Evolutionary conservation across 352 stramenopile genomes (phyloP).

Genomic region (Pythium chondricola): DNA sequence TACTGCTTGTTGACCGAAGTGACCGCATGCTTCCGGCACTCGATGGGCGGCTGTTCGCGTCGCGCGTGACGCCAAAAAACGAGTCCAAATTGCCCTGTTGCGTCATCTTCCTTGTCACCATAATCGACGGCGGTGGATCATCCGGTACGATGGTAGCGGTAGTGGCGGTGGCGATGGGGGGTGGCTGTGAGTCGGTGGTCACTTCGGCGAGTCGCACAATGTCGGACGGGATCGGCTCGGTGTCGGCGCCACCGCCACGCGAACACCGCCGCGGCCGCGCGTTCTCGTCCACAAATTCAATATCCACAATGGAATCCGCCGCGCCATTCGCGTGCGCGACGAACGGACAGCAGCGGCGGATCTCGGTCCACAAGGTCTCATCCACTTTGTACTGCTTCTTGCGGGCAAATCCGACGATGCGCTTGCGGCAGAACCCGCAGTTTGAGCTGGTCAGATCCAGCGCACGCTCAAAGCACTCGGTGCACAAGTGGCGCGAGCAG

Average conservation of each 20-base stretch:
- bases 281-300: conserved; percentile 24
- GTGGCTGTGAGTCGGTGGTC: no score
- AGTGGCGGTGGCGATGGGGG: no score
- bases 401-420: conserved; percentile 66
- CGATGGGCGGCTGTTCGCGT: conserved; percentile 1
- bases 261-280: conserved; percentile 4
- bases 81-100: conserved; percentile 14
- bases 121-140: not conserved
- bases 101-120: not conserved
- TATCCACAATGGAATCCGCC: conserved; percentile 12
- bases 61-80: conserved; percentile 13
- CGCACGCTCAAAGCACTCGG: conserved; percentile 64
- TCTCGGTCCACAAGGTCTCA: conserved; percentile 47
- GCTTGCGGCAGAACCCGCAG: conserved; percentile 74
- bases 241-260: no score
- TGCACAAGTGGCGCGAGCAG: conserved; percentile 63
- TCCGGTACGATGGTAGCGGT: no score
- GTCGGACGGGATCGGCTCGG: no score
- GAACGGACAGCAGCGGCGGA: conserved; percentile 46
- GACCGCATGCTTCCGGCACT: conserved; percentile 9
- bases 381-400: conserved; percentile 73
- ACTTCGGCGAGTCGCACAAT: no score
- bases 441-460: conserved; percentile 71
- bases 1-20: conserved; percentile 9
- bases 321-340: conserved; percentile 16